Base-by-base conservation (phyloP, 2,329 filamentous ascomycete genomes). In the Botryotinia calthae region DNA sequence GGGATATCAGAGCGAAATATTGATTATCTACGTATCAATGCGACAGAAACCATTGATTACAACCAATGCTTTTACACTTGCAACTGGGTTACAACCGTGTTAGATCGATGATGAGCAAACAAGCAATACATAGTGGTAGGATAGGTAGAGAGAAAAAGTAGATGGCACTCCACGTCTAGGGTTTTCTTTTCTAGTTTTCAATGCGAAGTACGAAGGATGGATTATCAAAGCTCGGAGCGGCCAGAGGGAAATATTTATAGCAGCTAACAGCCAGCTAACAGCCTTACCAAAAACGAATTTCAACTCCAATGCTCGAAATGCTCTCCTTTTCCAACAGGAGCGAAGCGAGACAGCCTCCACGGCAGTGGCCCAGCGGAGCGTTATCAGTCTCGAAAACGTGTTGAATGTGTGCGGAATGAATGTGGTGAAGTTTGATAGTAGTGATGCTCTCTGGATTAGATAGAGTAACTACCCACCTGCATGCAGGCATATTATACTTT, bases 271-370 rank as follows among this genome's bases (percentile, higher is more conserved):
- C 25, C 51, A 54, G 51, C 51, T 16, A 7, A n/a, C 48, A 54
- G 48, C 25, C 14, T 54, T 54, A 28, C 14, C 48, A n/a, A 51
- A 16, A 51, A 2, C 46, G 12, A 51, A 28, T 54, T 54, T 1
- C 25, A 54, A 54, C 14, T 28, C 12, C 25, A 28, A 28, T 16
- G 1, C 48, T n/a, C n/a, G 2, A n/a, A 28, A 54, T 54, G 25
- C 51, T 34, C 56, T 34, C 31, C 28, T 34, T 22, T 34, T 22
- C 56, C 22, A 59, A 28, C 51, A 28, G 2, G 28, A 22, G 28
- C 56, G 56, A 59, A 58, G 54, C 54, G 54, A 58, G n/a, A 58
- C n/a, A 58, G 56, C 28, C 28, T 59, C 56, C 56, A 34, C 56
- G 18, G 8, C 56, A 34, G 56, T 59, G 28, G 56, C 18, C 56